These are phyloP conservation scores for Annulohypoxylon moriforme DNA, from an alignment of 495 filamentous ascomycete species.

Conservation along the genomic window DNA sequence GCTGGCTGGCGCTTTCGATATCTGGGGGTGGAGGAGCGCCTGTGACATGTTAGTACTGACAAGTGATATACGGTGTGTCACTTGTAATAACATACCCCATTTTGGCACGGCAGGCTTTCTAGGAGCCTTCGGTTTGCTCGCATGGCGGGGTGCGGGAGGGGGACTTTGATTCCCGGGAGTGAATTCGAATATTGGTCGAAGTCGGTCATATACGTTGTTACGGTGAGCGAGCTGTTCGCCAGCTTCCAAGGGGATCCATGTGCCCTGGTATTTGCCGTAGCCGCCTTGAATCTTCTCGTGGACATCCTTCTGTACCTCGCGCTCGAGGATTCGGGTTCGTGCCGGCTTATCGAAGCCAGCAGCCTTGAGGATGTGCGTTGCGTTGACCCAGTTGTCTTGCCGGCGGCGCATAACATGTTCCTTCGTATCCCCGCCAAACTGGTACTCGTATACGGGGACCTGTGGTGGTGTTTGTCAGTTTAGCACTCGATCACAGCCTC, in stretches of 20 bases:
- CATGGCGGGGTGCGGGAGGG: slow-evolving; percentile 93
- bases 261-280: slow-evolving; percentile 99
- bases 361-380: slow-evolving; percentile 92
- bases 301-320: slow-evolving; percentile 93
- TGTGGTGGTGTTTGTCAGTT: slow-evolving; percentile 61
- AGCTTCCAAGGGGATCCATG: slow-evolving; percentile 91
- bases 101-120: slow-evolving; percentile 69
- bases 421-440: slow-evolving; percentile 75
- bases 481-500: slow-evolving; percentile 74
- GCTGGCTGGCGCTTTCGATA: slow-evolving; percentile 61
- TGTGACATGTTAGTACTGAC: slow-evolving; percentile 46
- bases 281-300: slow-evolving; percentile 99
- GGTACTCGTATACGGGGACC: slow-evolving; percentile 92
- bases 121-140: slow-evolving; percentile 76
- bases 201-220: slow-evolving; percentile 83
- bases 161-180: slow-evolving; percentile 85
- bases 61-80: background rate
- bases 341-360: slow-evolving; percentile 81
- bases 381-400: slow-evolving; percentile 91
- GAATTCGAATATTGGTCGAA: slow-evolving; percentile 90
- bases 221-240: slow-evolving; percentile 83
- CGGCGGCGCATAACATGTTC: slow-evolving; percentile 90
- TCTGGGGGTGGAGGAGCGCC: slow-evolving; percentile 42
- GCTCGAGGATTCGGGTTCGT: slow-evolving; percentile 91
- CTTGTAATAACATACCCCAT: slow-evolving; percentile 56